Percentiles rank a stretch among this genome's conserved stretches.
phyloP scores from a whole-genome alignment of 345 rosid species.

The Acer negundo region DNA sequence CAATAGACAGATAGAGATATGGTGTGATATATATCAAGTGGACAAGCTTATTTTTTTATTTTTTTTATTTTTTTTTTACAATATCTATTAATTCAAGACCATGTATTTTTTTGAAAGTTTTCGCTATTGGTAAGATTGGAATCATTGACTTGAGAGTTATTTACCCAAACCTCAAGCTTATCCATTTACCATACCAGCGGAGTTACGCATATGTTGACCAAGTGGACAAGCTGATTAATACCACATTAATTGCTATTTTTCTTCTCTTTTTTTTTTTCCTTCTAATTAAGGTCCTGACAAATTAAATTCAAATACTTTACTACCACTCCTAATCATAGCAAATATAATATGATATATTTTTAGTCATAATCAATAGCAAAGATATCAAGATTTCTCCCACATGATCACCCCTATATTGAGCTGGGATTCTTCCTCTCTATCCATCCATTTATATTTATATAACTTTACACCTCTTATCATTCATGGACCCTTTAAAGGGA shows the following conservation, averaged over 20 bases:
- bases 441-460: constrained; percentile 13
- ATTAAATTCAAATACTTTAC: constrained; percentile 39
- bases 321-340: constrained; percentile 47
- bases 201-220: too few relatives aligned
- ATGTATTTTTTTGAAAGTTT: too few relatives aligned
- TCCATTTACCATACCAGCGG: too few relatives aligned
- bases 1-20: not conserved
- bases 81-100: too few relatives aligned
- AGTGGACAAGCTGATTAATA: not conserved
- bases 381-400: constrained; percentile 30
- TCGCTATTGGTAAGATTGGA: too few relatives aligned
- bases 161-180: too few relatives aligned
- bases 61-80: too few relatives aligned
- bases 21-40: not conserved
- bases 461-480: constrained; percentile 46
- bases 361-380: constrained; percentile 31
- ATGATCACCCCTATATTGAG: constrained; percentile 22
- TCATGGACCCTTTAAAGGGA: constrained; percentile 34
- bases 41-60: too few relatives aligned
- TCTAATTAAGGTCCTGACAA: constrained; percentile 28
- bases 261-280: not conserved
- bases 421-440: constrained; percentile 20
- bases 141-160: too few relatives aligned
- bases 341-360: constrained; percentile 26
- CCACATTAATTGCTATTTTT: not conserved